Percentiles rank a stretch among this genome's conserved stretches.
Evolutionary conservation across 768 basidiomycete genomes (phyloP).

Genomic region (Boletus sp.): DNA sequence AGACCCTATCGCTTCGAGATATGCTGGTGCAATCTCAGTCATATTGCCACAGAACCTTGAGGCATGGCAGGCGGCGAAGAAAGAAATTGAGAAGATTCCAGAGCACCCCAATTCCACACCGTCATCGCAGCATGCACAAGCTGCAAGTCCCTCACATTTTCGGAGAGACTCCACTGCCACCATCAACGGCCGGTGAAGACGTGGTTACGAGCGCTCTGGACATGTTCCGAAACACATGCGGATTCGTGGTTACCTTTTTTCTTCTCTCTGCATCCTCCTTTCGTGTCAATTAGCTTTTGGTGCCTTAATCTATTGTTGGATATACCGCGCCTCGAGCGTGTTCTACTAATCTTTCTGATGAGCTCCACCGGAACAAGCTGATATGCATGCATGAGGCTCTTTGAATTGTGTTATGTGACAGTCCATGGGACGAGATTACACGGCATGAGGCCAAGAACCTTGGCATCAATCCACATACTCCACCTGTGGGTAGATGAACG

Average conservation of each 20-base stretch:
- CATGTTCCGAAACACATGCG: conserved; percentile 5
- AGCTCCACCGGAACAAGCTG: conserved; percentile 1
- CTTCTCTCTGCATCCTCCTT: conserved; percentile 3
- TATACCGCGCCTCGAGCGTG: conserved; percentile 16
- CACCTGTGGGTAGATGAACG: conserved; percentile 9
- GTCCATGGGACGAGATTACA: background rate
- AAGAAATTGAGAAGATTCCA: conserved; percentile 86
- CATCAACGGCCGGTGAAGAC: conserved; percentile 55
- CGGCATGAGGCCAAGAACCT: background rate
- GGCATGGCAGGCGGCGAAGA: conserved; percentile 95
- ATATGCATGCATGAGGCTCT: conserved; percentile 8
- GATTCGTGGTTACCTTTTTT: conserved; percentile 9
- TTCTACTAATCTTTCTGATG: conserved; percentile 9
- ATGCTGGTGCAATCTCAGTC: conserved; percentile 13
- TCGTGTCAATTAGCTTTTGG: conserved; percentile 11
- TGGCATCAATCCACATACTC: conserved; percentile 1
- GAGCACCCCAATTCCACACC: conserved; percentile 79
- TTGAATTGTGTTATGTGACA: background rate
- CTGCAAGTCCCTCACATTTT: conserved; percentile 36
- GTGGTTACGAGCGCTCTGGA: conserved; percentile 8
- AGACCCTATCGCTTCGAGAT: conserved; percentile 4
- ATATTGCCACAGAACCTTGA: conserved; percentile 73
- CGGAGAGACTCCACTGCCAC: conserved; percentile 70
- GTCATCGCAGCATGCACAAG: conserved; percentile 33
- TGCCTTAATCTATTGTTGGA: conserved; percentile 22